A percentile compares a stretch with the other conserved stretches of the same genome.
These are phyloP conservation scores for Dothidotthia symphoricarpi DNA, from an alignment of 2,329 filamentous ascomycete genomes.

Conservation along the genomic window DNA sequence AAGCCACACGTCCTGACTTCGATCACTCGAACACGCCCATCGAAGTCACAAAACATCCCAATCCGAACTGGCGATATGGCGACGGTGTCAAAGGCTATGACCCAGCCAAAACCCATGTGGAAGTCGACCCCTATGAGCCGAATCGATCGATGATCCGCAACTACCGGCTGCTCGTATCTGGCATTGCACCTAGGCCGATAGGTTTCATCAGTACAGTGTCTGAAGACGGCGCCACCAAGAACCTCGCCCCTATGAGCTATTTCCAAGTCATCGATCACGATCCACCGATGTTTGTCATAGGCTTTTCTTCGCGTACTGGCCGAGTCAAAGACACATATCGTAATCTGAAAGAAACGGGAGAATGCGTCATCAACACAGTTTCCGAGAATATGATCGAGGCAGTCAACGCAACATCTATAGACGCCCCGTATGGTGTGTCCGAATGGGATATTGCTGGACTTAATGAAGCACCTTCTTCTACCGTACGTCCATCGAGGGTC, in stretches of 20 bases:
- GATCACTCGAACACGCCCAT: constrained; percentile 5
- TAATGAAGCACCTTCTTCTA: constrained; percentile 61
- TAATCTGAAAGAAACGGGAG: constrained; percentile 22
- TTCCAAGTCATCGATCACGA: constrained; percentile 28
- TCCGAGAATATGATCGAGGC: constrained; percentile 78
- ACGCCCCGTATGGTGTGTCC: constrained; percentile 69
- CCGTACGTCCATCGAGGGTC: constrained; percentile 67
- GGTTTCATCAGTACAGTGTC: constrained; percentile 16
- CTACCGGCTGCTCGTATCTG: constrained; percentile 19
- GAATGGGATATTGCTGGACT: constrained; percentile 77
- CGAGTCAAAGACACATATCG: constrained; percentile 19
- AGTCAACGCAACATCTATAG: constrained; percentile 71
- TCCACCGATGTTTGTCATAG: constrained; percentile 21
- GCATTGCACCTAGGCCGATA: constrained; percentile 15
- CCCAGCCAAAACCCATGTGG: constrained; percentile 4
- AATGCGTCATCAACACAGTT: constrained; percentile 69
- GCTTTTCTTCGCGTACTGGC: constrained; percentile 12
- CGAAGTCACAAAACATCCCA: constrained; percentile 11
- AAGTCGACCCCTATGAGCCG: constrained; percentile 16
- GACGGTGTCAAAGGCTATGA: constrained; percentile 2
- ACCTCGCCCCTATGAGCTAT: constrained; percentile 30
- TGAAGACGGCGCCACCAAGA: constrained; percentile 13
- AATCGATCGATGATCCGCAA: constrained; percentile 13
- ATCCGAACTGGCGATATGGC: constrained; percentile 15
- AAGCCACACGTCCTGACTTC: constrained; percentile 10